Base-by-base conservation (phyloP, 805 yeast species). In the Isabelozyma rhagii region DNA sequence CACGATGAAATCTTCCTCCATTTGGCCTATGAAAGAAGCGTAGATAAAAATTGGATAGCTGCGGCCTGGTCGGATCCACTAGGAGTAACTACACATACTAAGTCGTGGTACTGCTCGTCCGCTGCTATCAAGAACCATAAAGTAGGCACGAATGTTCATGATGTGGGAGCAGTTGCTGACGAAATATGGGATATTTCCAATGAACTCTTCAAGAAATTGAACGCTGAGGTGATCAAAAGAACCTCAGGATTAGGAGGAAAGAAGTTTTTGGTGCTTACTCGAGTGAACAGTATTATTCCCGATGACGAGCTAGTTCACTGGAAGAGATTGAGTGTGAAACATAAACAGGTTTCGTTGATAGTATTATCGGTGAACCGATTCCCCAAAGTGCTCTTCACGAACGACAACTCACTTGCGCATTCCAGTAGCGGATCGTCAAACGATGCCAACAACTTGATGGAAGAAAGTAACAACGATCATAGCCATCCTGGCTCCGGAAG, bases 11-110 rank as follows among this genome's bases (percentile, higher is more conserved):
- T 88, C 1, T 88, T 83, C 57, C 72, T 93, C 18, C 98, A 94
- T 62, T 75, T 94, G 9, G 90, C 96, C 1, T 93, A 92, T 59
- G 89, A 90, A 29, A 66, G 96, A 47, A 86, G 96, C 0, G 73
- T 80, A 3, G 96, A 92, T 63, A 83, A 83, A 52, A 82, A 81
- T 48, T 93, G 97, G 97, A 76, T 90, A 42, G 82, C 84, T 18
- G 96, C 89, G 0, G 85, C 96, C 0, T 90, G 97, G 96, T 77
- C 94, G 0, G 97, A 93, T 60, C 93, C 92, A 45, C 78, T 79
- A 62, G 97, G 97, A 0, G 72, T 74, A 3, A 75, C 81, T 10
- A 79, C 84, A 14, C 76, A 74, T 43, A 78, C 84, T 0, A 84
- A 82, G 55, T 78, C 90, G 0, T 87, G 93, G 92, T 77, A 75